Evolutionary conservation across 495 filamentous ascomycete genomes (phyloP).

Genomic region (Bacidia rubella): DNA sequence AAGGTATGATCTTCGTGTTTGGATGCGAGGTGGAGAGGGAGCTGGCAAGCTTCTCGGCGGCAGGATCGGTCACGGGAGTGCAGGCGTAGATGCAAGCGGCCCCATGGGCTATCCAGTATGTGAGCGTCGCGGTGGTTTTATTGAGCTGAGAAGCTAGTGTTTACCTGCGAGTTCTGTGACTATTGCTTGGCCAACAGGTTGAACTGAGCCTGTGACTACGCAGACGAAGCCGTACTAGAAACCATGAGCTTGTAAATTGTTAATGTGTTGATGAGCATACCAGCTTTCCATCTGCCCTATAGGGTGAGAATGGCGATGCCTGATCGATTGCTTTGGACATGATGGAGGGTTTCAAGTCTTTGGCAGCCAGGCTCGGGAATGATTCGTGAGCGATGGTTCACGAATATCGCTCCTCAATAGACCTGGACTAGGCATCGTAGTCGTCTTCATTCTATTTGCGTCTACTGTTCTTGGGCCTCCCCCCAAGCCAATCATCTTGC

Average conservation of each 20-base stretch:
- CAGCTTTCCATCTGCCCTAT: slow-evolving; percentile 45
- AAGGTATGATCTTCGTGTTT: slow-evolving; percentile 44
- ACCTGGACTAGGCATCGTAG: too few relatives aligned
- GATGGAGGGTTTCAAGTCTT: not conserved
- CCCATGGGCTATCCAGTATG: slow-evolving; percentile 36
- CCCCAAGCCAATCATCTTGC: not conserved
- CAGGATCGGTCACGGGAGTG: slow-evolving; percentile 17
- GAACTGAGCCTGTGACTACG: slow-evolving; percentile 44
- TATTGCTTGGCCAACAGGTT: slow-evolving; percentile 45
- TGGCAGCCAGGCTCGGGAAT: not conserved
- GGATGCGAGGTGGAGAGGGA: slow-evolving; percentile 27
- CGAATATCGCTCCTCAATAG: too few relatives aligned
- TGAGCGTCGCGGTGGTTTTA: not conserved
- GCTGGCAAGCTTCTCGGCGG: slow-evolving; percentile 22
- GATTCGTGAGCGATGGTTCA: too few relatives aligned
- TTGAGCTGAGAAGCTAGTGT: not conserved
- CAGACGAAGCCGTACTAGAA: slow-evolving; percentile 47
- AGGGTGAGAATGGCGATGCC: slow-evolving; percentile 36
- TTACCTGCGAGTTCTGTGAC: slow-evolving; percentile 42
- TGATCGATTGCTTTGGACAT: slow-evolving; percentile 28
- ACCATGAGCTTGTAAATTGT: not conserved
- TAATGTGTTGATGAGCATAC: slow-evolving; percentile 21
- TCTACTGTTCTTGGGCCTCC: not conserved
- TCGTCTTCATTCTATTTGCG: not conserved
- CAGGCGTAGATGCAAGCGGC: slow-evolving; percentile 48